Percentiles rank a stretch among this genome's conserved stretches.
Conservation (phyloP, 768 basidiomycete species). For the Pulveroboletus sp. region DNA sequence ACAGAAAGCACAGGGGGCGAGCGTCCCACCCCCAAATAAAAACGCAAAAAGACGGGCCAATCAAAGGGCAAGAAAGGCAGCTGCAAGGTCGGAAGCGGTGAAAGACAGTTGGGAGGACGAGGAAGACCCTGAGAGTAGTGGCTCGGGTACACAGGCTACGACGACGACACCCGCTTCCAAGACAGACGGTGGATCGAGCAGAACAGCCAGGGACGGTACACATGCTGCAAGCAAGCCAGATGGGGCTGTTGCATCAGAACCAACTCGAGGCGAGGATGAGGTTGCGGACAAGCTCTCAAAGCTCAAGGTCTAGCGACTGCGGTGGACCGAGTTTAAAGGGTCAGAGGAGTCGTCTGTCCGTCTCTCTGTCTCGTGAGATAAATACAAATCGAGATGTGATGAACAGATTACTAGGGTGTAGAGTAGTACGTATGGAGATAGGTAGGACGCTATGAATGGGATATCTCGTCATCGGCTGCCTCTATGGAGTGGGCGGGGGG, state of each 20-base stretch:
- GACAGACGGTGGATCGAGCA: slow-evolving; percentile 2
- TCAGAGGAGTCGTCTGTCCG: background rate
- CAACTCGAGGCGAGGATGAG: slow-evolving; percentile 18
- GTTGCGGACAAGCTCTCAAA: slow-evolving; percentile 53
- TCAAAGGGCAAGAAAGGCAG: slow-evolving; percentile 60
- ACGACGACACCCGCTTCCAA: slow-evolving; percentile 23
- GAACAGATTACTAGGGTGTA: slow-evolving; percentile 15
- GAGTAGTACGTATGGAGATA: slow-evolving; percentile 1
- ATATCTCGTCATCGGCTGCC: slow-evolving; percentile 7
- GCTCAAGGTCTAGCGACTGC: slow-evolving; percentile 48
- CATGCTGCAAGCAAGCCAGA: slow-evolving; percentile 25
- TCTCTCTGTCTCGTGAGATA: background rate
- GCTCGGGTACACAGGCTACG: background rate
- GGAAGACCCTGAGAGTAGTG: slow-evolving; percentile 41
- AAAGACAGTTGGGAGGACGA: slow-evolving; percentile 79
- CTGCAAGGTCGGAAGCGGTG: slow-evolving; percentile 52
- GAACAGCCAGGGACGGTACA: slow-evolving; percentile 9
- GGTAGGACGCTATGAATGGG: slow-evolving; percentile 12
- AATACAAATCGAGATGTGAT: background rate
- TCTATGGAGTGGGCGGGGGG: background rate
- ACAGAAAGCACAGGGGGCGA: slow-evolving; percentile 27
- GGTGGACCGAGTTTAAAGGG: background rate
- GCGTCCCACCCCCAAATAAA: slow-evolving; percentile 53
- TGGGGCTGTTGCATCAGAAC: slow-evolving; percentile 16
- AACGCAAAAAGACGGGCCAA: slow-evolving; percentile 82